Evolutionary conservation across 1,284 basidiomycete species (phyloP), one percentile per base, ranked within the genome.

Genomic region (Trichosporon sp.): DNA sequence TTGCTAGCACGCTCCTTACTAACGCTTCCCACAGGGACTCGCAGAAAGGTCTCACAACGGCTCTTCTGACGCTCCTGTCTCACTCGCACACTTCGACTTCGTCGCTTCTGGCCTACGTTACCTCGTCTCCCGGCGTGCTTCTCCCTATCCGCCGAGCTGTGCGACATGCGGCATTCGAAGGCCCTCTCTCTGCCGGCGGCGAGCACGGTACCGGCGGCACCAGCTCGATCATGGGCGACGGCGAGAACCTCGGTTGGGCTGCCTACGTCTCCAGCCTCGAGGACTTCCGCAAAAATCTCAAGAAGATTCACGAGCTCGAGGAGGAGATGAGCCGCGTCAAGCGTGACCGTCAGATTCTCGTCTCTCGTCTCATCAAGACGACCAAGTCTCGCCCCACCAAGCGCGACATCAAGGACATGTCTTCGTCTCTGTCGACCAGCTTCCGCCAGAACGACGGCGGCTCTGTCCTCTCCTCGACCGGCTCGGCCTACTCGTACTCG

Each of bases 31-130:
- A 4, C 63, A 80, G 78, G 34, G 77, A 79, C 54, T 75, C 78
- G 3, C 79, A 81, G 66, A 81, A 81, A 63, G 61, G 69, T 33
- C 71, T 81, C 34, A 72, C 74, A 8, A 77, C 76, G 5, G 72
- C 79, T 16, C 73, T 81, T 16, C 71, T 81, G 29, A 78, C 75
- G 14, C 73, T 80, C 9, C 71, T 81, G 25, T 81, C 79, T 9
- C 78, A 81, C 65, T 79, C 79, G 11, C 78, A 81, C 62, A 73
- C 78, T 7, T 80, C 79, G 21, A 79, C 78, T 7, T 81, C 79
- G 16, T 81, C 79, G 4, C 69, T 81, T 36, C 72, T 80, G 40
- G 79, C 79, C 37, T 81, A 81, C 64, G 75, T 78, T 5, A 81
- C 79, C 9, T 81, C 79, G 9, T 81, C 79, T 1, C 77, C 79